These are phyloP conservation scores for Xylaria grammica DNA, from an alignment of 495 filamentous ascomycete genomes.

Conservation along the genomic window DNA sequence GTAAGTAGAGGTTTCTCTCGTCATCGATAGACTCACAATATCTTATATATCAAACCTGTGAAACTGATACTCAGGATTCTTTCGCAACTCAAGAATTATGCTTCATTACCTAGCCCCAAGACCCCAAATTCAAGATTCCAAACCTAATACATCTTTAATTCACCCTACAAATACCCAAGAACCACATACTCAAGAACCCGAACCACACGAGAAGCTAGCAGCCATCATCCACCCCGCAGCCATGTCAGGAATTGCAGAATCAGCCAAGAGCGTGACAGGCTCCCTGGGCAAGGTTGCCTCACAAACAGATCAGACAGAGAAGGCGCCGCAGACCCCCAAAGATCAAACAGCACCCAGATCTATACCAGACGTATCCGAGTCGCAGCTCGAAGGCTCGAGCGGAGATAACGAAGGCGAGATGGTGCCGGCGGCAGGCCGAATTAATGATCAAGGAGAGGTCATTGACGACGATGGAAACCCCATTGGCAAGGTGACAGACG, in stretches of 20 bases:
- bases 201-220: slow-evolving; percentile 30
- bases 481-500: slow-evolving; percentile 64
- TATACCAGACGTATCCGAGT: slow-evolving; percentile 30
- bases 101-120: slow-evolving; percentile 4
- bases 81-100: not conserved
- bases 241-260: slow-evolving; percentile 35
- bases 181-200: slow-evolving; percentile 19
- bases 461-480: slow-evolving; percentile 58
- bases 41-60: slow-evolving; percentile 15
- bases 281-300: slow-evolving; percentile 24
- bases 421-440: slow-evolving; percentile 38
- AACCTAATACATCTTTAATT: slow-evolving; percentile 20
- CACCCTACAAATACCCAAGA: no score
- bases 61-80: not conserved
- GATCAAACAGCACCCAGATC: slow-evolving; percentile 29
- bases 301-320: slow-evolving; percentile 12
- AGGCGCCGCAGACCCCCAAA: not conserved
- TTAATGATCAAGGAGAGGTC: slow-evolving; percentile 43
- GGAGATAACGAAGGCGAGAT: slow-evolving; percentile 36
- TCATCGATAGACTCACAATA: slow-evolving; percentile 1
- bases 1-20: slow-evolving; percentile 10
- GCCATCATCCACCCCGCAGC: slow-evolving; percentile 33
- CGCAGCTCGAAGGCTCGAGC: slow-evolving; percentile 27
- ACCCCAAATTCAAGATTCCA: slow-evolving; percentile 15
- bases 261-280: slow-evolving; percentile 24